Percentiles rank a stretch among this genome's conserved stretches.
Conservation (phyloP, 257 asterid species). For the Echites panduratus region DNA sequence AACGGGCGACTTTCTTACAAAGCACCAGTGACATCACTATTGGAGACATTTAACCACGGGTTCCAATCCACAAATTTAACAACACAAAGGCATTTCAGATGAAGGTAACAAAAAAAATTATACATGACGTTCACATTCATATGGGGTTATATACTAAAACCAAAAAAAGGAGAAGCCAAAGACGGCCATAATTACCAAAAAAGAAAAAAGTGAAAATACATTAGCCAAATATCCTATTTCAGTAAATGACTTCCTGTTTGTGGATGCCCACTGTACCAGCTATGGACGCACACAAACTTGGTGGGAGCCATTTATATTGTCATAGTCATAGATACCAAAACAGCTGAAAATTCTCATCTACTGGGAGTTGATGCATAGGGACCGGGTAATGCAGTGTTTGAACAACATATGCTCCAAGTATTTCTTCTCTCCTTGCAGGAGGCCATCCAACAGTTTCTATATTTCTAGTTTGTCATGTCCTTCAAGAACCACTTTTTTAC, state of each 20-base stretch:
- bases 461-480: background rate
- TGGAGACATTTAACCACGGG: no score
- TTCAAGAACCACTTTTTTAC: background rate
- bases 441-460: background rate
- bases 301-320: background rate
- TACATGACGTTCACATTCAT: no score
- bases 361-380: constrained; percentile 4
- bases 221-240: constrained; percentile 4
- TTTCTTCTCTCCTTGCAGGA: background rate
- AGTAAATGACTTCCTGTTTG: constrained; percentile 14
- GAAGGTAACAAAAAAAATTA: no score
- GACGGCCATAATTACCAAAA: background rate
- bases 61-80: no score
- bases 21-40: no score
- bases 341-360: constrained; percentile 9
- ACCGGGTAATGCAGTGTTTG: background rate
- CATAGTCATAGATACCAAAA: constrained; percentile 2
- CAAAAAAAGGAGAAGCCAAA: background rate
- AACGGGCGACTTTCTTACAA: no score
- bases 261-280: constrained; percentile 14
- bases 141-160: background rate
- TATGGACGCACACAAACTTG: constrained; percentile 23
- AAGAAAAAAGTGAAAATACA: background rate
- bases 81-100: no score
- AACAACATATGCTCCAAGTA: constrained; percentile 5